Base-by-base conservation (phyloP, 306 rosid species). In the Begonia peltatifolia region DNA sequence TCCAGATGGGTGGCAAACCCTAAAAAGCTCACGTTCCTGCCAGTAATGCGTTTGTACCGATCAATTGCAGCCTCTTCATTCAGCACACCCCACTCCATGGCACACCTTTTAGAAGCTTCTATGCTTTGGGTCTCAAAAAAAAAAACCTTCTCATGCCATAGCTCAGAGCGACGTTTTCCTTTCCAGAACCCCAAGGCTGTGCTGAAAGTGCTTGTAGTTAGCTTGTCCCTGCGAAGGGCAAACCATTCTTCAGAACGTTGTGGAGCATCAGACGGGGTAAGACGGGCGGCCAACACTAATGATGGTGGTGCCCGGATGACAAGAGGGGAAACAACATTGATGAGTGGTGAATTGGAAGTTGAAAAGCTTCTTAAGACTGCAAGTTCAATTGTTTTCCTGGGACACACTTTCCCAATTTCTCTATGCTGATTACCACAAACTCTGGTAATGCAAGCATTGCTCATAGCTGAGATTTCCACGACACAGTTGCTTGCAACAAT, bases 241-340 rank as follows among this genome's bases (percentile, higher is more conserved):
- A 90, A 90, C 96, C 99, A 90, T 71, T 92, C 99, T 0, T 83
- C 88, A 2, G 99, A 92, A 2, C 86, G 82, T 49, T 92, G 99
- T 11, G 92, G 79, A 60, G 83, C 71, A 42, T 81, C 74, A 1
- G 81, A 71, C 1, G 46, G 75, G 1, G 66, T 64, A 61, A 68
- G 44, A 1, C 53, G 60, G 52, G 93, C 74, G 52, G 78, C 76
- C 48, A 76, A 38, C 36, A 69, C 77, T 1, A 69, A 36, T 15
- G 71, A 64, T 5, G 92, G 63, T 11, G 85, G 73, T 7, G 80
- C 43, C 12, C 6, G 57, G 42, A 53, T 38, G 50, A 64, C 56
- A 44, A 68, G 56, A 47, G 80, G 68, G 61, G 53, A 20, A 47
- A 15, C 38, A 14, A 18, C 38, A 49, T 76, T 71, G 18, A 53